phyloP scores from a whole-genome alignment of 345 rosid genomes.

The Isatis tinctoria region DNA sequence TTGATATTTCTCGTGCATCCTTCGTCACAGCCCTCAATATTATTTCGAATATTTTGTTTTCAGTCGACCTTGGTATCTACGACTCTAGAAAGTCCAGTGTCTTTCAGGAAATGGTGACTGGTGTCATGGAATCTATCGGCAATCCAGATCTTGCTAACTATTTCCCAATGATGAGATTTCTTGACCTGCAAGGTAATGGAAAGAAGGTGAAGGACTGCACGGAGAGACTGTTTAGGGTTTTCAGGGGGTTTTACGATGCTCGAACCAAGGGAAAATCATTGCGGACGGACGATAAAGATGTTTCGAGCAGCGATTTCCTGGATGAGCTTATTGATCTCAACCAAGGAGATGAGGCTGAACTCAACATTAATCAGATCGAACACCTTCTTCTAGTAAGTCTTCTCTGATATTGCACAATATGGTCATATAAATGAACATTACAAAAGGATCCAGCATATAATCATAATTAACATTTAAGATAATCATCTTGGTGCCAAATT shows the following conservation, averaged over 20 bases:
- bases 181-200: constrained; percentile 28
- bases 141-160: constrained; percentile 18
- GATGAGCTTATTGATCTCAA: constrained; percentile 20
- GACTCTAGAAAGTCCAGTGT: background rate
- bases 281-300: background rate
- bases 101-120: constrained; percentile 8
- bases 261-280: constrained; percentile 4
- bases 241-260: constrained; percentile 17
- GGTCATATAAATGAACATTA: background rate
- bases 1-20: constrained; percentile 25
- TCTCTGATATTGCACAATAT: background rate
- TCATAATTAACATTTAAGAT: background rate
- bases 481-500: background rate
- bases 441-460: background rate
- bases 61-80: constrained; percentile 17
- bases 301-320: constrained; percentile 1
- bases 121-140: constrained; percentile 13
- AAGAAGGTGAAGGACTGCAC: constrained; percentile 6
- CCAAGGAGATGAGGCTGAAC: constrained; percentile 13
- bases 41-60: constrained; percentile 23
- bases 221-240: constrained; percentile 7
- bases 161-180: constrained; percentile 21
- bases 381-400: constrained; percentile 36
- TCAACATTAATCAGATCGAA: background rate
- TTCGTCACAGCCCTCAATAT: constrained; percentile 28